Conservation (phyloP, 345 rosid species). For the rapeseed (Brassica napus) region DNA sequence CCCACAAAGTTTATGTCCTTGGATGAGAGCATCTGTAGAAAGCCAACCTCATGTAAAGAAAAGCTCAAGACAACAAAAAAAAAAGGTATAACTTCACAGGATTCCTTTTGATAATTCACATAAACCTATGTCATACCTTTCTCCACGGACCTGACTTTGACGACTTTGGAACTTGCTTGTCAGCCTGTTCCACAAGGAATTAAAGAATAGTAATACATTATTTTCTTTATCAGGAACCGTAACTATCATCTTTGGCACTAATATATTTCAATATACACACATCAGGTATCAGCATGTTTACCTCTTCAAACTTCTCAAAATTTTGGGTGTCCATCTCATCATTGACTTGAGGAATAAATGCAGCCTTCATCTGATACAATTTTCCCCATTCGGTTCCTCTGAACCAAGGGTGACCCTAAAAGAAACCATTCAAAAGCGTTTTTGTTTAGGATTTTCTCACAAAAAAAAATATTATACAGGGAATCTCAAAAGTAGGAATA, state of each 20-base stretch:
- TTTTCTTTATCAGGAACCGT: slow-evolving; percentile 12
- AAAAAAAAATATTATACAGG: not conserved
- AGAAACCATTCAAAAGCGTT: slow-evolving; percentile 36
- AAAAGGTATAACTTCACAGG: not conserved
- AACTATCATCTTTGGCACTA: slow-evolving; percentile 5
- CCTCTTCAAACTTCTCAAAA: slow-evolving; percentile 99
- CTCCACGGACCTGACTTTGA: slow-evolving; percentile 86
- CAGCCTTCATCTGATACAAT: slow-evolving; percentile 86
- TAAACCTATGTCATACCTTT: slow-evolving; percentile 51
- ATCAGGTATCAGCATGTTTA: slow-evolving; percentile 33
- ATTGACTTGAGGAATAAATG: slow-evolving; percentile 95
- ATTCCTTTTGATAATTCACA: slow-evolving; percentile 10
- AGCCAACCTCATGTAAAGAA: not conserved
- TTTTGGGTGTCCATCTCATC: slow-evolving; percentile 98
- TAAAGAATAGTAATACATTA: slow-evolving; percentile 29
- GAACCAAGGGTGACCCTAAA: slow-evolving; percentile 89
- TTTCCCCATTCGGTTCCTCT: slow-evolving; percentile 79
- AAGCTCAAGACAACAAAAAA: not conserved
- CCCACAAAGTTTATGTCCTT: slow-evolving; percentile 1
- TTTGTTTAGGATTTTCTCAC: no score
- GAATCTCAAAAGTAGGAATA: slow-evolving; percentile 39
- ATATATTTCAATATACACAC: not conserved
- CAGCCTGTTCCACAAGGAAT: slow-evolving; percentile 56
- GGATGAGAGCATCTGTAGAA: slow-evolving; percentile 51
- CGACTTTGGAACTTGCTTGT: slow-evolving; percentile 59